Evolutionary conservation across 345 rosid species (phyloP).

Genomic region (Eucalyptus pauciflora): DNA sequence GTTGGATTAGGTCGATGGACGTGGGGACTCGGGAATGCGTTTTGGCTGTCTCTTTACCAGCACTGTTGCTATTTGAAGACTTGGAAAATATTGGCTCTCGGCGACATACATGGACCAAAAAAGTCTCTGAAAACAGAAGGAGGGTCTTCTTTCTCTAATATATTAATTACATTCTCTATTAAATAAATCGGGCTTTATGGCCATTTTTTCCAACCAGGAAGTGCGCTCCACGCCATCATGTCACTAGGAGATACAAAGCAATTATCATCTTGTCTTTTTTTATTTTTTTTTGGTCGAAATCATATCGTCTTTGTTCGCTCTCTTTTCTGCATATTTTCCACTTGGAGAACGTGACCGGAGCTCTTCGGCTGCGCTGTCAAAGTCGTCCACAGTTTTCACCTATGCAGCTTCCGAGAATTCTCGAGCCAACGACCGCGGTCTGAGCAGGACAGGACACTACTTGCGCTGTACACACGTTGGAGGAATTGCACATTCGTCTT

Average conservation of each 20-base stretch:
- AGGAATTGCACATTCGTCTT: background rate
- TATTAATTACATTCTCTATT: background rate
- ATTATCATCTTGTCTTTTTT: background rate
- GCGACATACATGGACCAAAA: background rate
- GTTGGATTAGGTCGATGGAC: background rate
- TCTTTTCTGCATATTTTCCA: background rate
- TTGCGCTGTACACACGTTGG: background rate
- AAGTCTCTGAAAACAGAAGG: background rate
- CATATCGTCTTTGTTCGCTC: background rate
- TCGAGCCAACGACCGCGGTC: background rate
- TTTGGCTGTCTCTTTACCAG: background rate
- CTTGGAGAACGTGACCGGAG: background rate
- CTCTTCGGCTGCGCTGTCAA: background rate
- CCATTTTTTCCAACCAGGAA: background rate
- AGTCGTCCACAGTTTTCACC: background rate
- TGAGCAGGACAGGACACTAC: background rate
- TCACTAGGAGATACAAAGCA: background rate
- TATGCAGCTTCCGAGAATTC: background rate
- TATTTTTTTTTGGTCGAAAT: too few species aligned
- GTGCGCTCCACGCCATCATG: background rate
- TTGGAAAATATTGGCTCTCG: background rate
- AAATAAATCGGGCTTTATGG: background rate
- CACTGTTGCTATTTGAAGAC: background rate
- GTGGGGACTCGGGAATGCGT: background rate
- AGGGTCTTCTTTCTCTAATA: background rate